phyloP scores from a whole-genome alignment of 2,329 filamentous ascomycete genomes.

The Penicillium fuscoglaucum region DNA sequence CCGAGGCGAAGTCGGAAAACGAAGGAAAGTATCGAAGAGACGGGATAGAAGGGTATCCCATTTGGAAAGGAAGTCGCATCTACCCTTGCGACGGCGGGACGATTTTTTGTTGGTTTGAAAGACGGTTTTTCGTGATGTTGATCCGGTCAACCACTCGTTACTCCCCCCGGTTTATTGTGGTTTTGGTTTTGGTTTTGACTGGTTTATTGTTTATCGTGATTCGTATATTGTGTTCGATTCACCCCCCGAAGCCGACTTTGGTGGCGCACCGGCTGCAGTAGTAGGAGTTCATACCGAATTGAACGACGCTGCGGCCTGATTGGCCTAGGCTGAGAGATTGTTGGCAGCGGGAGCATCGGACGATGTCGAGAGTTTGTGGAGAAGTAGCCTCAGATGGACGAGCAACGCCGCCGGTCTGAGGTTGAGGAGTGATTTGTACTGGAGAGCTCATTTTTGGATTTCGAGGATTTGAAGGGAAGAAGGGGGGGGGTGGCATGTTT shows the following conservation, averaged over 20 bases:
- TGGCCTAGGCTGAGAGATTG: slow-evolving; percentile 46
- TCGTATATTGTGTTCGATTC: slow-evolving; percentile 22
- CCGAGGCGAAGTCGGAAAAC: neutral
- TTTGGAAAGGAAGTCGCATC: neutral
- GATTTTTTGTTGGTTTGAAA: neutral
- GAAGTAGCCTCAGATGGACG: slow-evolving; percentile 28
- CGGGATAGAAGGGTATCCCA: neutral
- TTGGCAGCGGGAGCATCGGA: slow-evolving; percentile 52
- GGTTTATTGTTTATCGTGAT: neutral
- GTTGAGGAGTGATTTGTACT: slow-evolving; percentile 34
- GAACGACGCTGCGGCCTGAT: slow-evolving; percentile 41
- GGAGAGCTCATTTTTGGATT: slow-evolving; percentile 39
- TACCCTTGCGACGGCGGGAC: neutral
- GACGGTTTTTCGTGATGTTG: slow-evolving; percentile 1
- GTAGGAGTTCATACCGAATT: slow-evolving; percentile 52
- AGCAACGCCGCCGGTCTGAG: slow-evolving; percentile 12
- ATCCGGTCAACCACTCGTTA: neutral
- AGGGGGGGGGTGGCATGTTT: neutral
- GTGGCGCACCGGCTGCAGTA: slow-evolving; percentile 50
- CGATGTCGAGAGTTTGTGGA: slow-evolving; percentile 40
- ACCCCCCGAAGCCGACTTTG: slow-evolving; percentile 46
- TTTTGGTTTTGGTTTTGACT: neutral
- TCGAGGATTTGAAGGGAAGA: neutral
- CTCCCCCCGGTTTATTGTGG: neutral
- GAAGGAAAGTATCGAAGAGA: neutral